phyloP scores from a whole-genome alignment of 768 basidiomycete species.

The Nidularia sp. region DNA sequence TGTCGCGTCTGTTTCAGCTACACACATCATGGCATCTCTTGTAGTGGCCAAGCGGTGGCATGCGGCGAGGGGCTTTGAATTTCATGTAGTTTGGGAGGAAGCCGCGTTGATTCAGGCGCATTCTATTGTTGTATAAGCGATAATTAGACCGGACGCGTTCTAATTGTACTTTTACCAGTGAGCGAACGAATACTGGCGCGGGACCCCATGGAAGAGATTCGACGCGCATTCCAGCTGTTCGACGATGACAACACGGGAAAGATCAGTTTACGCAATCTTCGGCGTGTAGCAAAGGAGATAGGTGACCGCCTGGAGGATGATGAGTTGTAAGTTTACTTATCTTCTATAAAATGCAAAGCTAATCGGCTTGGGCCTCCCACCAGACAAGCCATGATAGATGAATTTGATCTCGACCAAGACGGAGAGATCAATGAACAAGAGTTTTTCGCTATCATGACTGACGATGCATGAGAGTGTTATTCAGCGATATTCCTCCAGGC shows the following conservation, averaged over 20 bases:
- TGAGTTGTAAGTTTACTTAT: slow-evolving; percentile 70
- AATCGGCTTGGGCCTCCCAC: slow-evolving; percentile 1
- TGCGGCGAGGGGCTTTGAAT: too few species aligned
- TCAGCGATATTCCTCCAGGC: neutral
- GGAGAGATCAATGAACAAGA: slow-evolving; percentile 97
- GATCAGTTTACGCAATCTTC: slow-evolving; percentile 86
- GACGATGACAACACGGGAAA: slow-evolving; percentile 96
- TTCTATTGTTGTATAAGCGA: neutral
- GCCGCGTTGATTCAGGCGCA: neutral
- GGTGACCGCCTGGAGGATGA: slow-evolving; percentile 95
- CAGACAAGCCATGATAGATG: slow-evolving; percentile 99
- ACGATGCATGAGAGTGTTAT: slow-evolving; percentile 56
- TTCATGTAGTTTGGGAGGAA: too few species aligned
- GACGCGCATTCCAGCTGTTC: slow-evolving; percentile 93
- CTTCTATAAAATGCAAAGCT: neutral
- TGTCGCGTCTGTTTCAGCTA: slow-evolving; percentile 6
- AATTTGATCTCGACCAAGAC: slow-evolving; percentile 98
- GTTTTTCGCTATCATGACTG: slow-evolving; percentile 96
- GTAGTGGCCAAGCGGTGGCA: too few species aligned
- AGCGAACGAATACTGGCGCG: slow-evolving; percentile 89
- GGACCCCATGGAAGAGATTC: slow-evolving; percentile 95
- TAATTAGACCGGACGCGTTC: too few species aligned
- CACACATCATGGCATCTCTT: too few species aligned
- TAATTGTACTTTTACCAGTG: slow-evolving; percentile 48
- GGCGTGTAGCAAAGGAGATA: slow-evolving; percentile 94